Evolutionary conservation across 768 basidiomycete genomes (phyloP).

Genomic region (Phlebiopsis flavidoalba): DNA sequence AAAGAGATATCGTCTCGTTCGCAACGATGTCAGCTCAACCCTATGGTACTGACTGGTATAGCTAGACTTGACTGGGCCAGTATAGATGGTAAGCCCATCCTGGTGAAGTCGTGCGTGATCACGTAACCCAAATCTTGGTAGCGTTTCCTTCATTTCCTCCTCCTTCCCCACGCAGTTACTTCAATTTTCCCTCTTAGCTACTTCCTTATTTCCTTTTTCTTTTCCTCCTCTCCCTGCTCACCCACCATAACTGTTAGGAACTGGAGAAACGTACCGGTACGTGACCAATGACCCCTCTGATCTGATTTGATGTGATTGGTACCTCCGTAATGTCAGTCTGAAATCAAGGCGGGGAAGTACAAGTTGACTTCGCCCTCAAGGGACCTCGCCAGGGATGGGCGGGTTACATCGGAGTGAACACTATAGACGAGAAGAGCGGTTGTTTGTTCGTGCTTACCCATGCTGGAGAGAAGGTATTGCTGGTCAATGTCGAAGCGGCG

Average conservation of each 20-base stretch:
- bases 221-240: no score
- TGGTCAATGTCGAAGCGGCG: no score
- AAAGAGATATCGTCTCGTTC: conserved; percentile 11
- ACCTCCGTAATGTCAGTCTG: conserved; percentile 16
- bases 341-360: conserved; percentile 11
- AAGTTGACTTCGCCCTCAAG: conserved; percentile 16
- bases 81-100: conserved; percentile 1
- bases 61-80: no score
- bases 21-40: conserved; percentile 13
- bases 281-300: conserved; percentile 16
- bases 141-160: not conserved
- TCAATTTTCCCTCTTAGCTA: no score
- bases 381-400: conserved; percentile 12
- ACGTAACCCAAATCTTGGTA: not conserved
- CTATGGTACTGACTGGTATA: conserved; percentile 1
- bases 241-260: no score
- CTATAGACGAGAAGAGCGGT: no score
- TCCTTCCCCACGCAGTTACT: no score
- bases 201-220: no score
- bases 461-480: no score
- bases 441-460: no score
- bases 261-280: conserved; percentile 5
- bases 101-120: not conserved
- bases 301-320: conserved; percentile 14
- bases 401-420: not conserved